phyloP scores from a whole-genome alignment of 208 protist species.

The Trypanosoma conorhini region DNA sequence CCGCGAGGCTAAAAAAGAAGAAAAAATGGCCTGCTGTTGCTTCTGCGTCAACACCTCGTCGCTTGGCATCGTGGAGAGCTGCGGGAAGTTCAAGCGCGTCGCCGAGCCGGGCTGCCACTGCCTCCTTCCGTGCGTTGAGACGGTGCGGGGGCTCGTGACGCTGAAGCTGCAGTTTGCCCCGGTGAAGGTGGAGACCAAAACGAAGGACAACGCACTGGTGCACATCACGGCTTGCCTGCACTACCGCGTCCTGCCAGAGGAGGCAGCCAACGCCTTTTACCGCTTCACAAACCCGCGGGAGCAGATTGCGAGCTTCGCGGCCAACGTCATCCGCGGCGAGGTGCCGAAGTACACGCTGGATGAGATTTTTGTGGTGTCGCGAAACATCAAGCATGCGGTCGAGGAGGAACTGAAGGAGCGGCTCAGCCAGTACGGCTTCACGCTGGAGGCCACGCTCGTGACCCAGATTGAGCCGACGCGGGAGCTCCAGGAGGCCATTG shows the following conservation, averaged over 20 bases:
- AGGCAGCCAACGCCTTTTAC: slow-evolving; percentile 52
- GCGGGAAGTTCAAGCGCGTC: slow-evolving; percentile 47
- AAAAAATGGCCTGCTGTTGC: slow-evolving; percentile 38
- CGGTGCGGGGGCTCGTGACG: slow-evolving; percentile 35
- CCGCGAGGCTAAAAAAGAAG: background rate
- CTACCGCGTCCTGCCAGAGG: slow-evolving; percentile 48
- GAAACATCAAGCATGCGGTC: slow-evolving; percentile 75
- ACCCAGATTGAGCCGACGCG: slow-evolving; percentile 68
- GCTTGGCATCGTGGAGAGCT: slow-evolving; percentile 68
- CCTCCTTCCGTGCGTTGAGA: slow-evolving; percentile 40
- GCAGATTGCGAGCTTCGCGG: slow-evolving; percentile 62
- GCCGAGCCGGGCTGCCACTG: slow-evolving; percentile 63
- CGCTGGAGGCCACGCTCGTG: slow-evolving; percentile 73
- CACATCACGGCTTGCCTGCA: slow-evolving; percentile 51
- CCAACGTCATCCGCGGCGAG: slow-evolving; percentile 69
- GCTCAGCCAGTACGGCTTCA: slow-evolving; percentile 69
- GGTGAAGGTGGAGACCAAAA: slow-evolving; percentile 62
- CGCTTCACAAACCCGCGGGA: slow-evolving; percentile 35
- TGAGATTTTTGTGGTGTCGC: slow-evolving; percentile 71
- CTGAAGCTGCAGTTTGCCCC: slow-evolving; percentile 50
- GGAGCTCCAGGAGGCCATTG: slow-evolving; percentile 68
- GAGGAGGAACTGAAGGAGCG: slow-evolving; percentile 60
- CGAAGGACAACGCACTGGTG: slow-evolving; percentile 91
- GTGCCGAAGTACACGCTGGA: slow-evolving; percentile 82
- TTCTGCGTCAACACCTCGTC: slow-evolving; percentile 60